Conservation (phyloP, 1,139 yeast species). For the Entelexis sorbosivorans region DNA sequence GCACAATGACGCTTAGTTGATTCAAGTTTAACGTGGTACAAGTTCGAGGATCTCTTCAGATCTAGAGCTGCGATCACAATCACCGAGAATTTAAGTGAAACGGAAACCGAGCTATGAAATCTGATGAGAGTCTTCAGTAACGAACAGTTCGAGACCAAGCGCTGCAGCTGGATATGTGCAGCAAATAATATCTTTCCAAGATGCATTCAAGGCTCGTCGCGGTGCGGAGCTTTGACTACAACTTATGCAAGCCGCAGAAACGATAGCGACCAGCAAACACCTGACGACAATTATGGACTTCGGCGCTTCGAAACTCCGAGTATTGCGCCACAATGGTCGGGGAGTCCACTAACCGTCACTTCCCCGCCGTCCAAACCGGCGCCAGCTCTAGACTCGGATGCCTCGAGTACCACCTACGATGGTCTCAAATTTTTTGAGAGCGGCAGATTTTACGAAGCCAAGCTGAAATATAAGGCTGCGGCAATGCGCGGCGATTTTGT, state of each 20-base stretch:
- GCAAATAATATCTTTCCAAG: not conserved
- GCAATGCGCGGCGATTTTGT: slow-evolving; percentile 9
- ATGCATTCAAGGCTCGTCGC: not conserved
- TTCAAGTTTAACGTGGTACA: not conserved
- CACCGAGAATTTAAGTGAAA: too few species aligned
- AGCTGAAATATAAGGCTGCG: slow-evolving; percentile 9
- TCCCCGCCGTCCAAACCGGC: not conserved
- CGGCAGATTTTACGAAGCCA: slow-evolving; percentile 3
- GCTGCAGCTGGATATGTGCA: not conserved
- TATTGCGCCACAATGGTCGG: too few species aligned
- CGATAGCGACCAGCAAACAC: not conserved
- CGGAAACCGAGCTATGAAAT: not conserved
- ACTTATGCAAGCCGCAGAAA: not conserved
- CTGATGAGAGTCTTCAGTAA: not conserved
- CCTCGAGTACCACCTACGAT: not conserved
- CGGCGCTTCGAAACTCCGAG: too few species aligned
- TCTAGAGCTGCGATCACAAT: too few species aligned
- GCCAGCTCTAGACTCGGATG: not conserved
- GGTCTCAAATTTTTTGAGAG: not conserved
- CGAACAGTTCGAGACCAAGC: not conserved
- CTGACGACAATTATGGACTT: too few species aligned
- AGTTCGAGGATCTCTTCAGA: too few species aligned
- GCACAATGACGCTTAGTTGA: too few species aligned
- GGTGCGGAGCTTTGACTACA: not conserved
- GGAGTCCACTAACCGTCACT: not conserved